These are phyloP conservation scores for Botrytis sinoallii DNA, from an alignment of 2,329 filamentous ascomycete genomes.

Conservation along the genomic window DNA sequence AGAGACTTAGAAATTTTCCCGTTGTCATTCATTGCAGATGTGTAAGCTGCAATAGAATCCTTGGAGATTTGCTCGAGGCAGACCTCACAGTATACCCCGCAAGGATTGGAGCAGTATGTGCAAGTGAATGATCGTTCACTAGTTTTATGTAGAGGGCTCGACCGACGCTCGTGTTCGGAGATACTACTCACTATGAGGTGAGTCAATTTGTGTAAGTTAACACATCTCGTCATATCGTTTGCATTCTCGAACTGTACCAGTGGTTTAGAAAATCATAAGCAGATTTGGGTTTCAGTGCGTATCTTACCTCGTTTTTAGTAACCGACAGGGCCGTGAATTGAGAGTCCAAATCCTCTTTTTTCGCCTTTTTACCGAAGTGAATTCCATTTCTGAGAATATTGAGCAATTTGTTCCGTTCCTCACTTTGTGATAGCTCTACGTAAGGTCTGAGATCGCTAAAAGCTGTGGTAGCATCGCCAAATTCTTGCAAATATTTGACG, in stretches of 20 bases:
- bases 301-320: conserved; percentile 13
- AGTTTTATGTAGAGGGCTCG: conserved; percentile 17
- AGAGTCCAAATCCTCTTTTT: not conserved
- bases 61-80: conserved; percentile 29
- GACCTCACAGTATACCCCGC: conserved; percentile 23
- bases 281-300: not conserved
- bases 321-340: not conserved
- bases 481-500: conserved; percentile 33
- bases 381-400: conserved; percentile 18
- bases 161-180: conserved; percentile 28
- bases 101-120: conserved; percentile 27
- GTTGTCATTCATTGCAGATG: conserved; percentile 29
- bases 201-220: conserved; percentile 34
- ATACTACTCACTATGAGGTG: conserved; percentile 33
- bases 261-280: not conserved
- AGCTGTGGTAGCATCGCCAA: conserved; percentile 34
- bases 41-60: conserved; percentile 28
- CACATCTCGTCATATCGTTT: conserved; percentile 28
- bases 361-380: not conserved
- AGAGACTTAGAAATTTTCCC: conserved; percentile 31
- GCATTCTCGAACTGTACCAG: conserved; percentile 6
- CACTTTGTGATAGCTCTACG: conserved; percentile 26
- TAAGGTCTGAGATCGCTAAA: conserved; percentile 36
- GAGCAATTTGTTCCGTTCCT: conserved; percentile 28
- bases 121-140: conserved; percentile 22